Base-by-base conservation (phyloP, 768 basidiomycete genomes). In the Tulasnella sp. region DNA sequence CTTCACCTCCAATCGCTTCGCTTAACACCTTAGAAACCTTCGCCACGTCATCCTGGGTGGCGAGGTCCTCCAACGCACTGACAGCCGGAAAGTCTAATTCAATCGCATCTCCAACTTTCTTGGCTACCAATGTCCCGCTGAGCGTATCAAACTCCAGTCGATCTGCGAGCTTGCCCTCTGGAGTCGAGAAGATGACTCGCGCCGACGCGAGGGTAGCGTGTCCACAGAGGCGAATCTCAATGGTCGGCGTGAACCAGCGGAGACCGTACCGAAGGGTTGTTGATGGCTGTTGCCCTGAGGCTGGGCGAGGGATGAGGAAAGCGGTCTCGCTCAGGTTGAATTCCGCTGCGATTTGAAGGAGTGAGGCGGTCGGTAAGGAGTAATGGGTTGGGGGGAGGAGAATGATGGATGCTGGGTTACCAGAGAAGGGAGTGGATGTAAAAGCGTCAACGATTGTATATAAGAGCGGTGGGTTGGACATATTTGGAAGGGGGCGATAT, bases 381-480 rank as follows among this genome's bases (percentile, higher is more conserved):
- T 22, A 11, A 11, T 12, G 11, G 29, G 26, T 8, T 12, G 11
- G 7, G 19, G 11, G 26, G 64, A 66, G 64, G 67, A 78, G 22
- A n/a, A 81, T 74, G 52, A 81, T 77, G 7, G 77, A 77, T 5
- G 80, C 80, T 2, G 78, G 77, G 74, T 81, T 81, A 34, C 81
- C 81, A 4, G 67, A 35, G 67, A 76, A 79, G 26, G 76, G 69
- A 14, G 34, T 7, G 14, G 72, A 40, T 17, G 81, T 79, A 76
- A 81, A 81, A 5, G 80, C 79, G 73, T 81, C 79, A 26, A 79
- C 75, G 19, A 71, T 75, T n/a, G n/a, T n/a, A n/a, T n/a, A n/a
- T n/a, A n/a, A n/a, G n/a, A n/a, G n/a, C n/a, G n/a, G n/a, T n/a
- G n/a, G n/a, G n/a, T n/a, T n/a, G n/a, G n/a, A n/a, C n/a, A n/a